phyloP scores from a whole-genome alignment of 352 stramenopile species.

The Aphanomyces stellatus region DNA sequence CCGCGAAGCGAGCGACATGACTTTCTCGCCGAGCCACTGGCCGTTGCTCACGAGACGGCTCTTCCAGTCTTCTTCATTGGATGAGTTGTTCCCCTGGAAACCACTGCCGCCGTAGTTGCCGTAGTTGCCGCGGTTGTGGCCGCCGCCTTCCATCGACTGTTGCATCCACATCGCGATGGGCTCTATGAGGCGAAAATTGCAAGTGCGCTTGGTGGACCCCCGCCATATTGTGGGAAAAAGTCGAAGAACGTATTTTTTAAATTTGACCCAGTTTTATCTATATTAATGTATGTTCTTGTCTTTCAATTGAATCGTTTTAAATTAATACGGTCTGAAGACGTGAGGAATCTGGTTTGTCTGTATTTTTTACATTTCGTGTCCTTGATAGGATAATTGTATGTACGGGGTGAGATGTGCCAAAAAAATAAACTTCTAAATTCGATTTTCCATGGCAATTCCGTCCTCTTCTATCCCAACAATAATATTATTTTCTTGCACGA shows the following conservation, averaged over 20 bases:
- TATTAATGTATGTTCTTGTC: background rate
- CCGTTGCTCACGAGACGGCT: conserved; percentile 55
- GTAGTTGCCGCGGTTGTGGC: conserved; percentile 20
- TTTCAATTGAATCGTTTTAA: background rate
- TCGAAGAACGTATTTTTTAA: background rate
- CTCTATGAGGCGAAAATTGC: background rate
- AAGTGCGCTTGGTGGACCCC: background rate
- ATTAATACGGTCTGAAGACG: background rate
- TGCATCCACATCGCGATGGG: conserved; percentile 50
- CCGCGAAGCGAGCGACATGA: conserved; percentile 42
- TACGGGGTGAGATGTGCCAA: too few species aligned
- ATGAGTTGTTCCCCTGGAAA: conserved; percentile 25
- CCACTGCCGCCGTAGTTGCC: conserved; percentile 29
- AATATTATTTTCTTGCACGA: too few species aligned
- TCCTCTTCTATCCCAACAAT: too few species aligned
- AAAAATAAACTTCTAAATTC: too few species aligned
- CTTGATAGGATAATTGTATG: too few species aligned
- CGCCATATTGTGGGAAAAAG: background rate
- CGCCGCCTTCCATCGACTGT: conserved; percentile 37
- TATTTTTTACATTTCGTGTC: too few species aligned
- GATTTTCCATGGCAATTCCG: too few species aligned
- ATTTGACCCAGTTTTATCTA: too few species aligned
- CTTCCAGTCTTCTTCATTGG: conserved; percentile 52
- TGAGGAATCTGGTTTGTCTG: too few species aligned
- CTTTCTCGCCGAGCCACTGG: conserved; percentile 62